phyloP scores from a whole-genome alignment of 495 filamentous ascomycete genomes.

The Pyrenopolyporus hunteri region DNA sequence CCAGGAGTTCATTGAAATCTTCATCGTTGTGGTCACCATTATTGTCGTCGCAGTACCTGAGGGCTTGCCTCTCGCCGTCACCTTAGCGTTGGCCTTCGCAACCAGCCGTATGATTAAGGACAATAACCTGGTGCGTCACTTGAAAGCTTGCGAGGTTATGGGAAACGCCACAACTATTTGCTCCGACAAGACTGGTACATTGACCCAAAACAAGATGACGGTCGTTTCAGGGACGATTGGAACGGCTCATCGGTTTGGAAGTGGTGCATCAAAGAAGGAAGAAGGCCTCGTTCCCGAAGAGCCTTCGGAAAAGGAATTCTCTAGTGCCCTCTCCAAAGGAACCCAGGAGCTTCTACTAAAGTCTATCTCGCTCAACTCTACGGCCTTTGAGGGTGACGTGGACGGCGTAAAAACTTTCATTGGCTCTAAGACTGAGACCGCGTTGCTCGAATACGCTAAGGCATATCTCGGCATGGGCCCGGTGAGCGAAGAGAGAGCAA shows the following conservation, averaged over 20 bases:
- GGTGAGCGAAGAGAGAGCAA: slow-evolving; percentile 71
- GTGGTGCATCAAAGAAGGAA: slow-evolving; percentile 40
- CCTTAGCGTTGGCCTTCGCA: slow-evolving; percentile 90
- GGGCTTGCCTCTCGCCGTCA: slow-evolving; percentile 90
- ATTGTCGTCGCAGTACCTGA: slow-evolving; percentile 96
- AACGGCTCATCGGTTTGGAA: slow-evolving; percentile 68
- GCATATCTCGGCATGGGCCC: slow-evolving; percentile 78
- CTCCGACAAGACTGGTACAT: slow-evolving; percentile 94
- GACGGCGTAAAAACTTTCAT: slow-evolving; percentile 75
- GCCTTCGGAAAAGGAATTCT: slow-evolving; percentile 64
- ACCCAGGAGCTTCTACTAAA: slow-evolving; percentile 70
- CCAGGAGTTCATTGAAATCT: slow-evolving; percentile 86
- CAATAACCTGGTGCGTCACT: slow-evolving; percentile 88
- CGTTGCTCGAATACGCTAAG: slow-evolving; percentile 75
- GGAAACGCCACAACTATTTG: slow-evolving; percentile 96
- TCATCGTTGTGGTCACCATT: slow-evolving; percentile 93
- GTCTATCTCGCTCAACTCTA: slow-evolving; percentile 85
- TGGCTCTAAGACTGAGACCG: slow-evolving; percentile 91
- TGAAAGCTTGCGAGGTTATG: slow-evolving; percentile 98
- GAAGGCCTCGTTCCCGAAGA: slow-evolving; percentile 44
- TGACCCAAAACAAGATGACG: slow-evolving; percentile 94
- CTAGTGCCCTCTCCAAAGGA: slow-evolving; percentile 59
- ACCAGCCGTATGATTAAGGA: slow-evolving; percentile 95
- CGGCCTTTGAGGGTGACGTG: slow-evolving; percentile 83
- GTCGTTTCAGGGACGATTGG: slow-evolving; percentile 81